Evolutionary conservation across 148 eudicot genomes (phyloP).

Genomic region (Arbutus unedo): DNA sequence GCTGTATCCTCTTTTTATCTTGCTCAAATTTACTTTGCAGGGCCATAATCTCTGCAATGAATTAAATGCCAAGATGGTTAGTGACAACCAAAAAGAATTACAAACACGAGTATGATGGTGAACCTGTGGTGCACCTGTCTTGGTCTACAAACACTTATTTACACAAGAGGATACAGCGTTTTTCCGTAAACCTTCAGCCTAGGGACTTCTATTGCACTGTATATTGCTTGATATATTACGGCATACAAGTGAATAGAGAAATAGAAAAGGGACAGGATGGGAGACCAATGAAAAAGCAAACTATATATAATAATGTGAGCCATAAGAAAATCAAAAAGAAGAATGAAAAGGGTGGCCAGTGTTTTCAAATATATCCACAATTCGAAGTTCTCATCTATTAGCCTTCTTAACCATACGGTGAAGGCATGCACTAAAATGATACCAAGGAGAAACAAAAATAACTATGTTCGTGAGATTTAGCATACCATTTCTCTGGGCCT

Average conservation of each 20-base stretch:
- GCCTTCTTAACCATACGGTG: not conserved
- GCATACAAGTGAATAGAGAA: not conserved
- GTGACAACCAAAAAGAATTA: not conserved
- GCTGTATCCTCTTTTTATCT: slow-evolving; percentile 85
- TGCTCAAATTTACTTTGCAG: slow-evolving; percentile 85
- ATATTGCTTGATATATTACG: not conserved
- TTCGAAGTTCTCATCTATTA: not conserved
- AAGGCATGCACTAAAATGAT: not conserved
- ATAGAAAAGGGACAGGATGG: not conserved
- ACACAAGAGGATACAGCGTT: not conserved
- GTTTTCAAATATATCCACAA: not conserved
- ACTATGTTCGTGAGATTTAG: slow-evolving; percentile 1
- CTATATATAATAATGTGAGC: not conserved
- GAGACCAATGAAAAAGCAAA: slow-evolving; percentile 10
- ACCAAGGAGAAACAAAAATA: not conserved
- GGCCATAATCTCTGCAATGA: slow-evolving; percentile 72
- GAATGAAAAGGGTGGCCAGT: not conserved
- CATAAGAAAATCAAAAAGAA: not conserved
- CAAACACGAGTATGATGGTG: not conserved
- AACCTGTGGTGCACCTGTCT: not conserved
- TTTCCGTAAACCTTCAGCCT: not conserved
- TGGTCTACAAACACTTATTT: not conserved
- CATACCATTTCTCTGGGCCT: slow-evolving; percentile 82
- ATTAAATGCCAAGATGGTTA: not conserved
- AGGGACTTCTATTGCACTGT: not conserved